Conservation (phyloP, 1,284 basidiomycete species). For the Tilletia caries region DNA sequence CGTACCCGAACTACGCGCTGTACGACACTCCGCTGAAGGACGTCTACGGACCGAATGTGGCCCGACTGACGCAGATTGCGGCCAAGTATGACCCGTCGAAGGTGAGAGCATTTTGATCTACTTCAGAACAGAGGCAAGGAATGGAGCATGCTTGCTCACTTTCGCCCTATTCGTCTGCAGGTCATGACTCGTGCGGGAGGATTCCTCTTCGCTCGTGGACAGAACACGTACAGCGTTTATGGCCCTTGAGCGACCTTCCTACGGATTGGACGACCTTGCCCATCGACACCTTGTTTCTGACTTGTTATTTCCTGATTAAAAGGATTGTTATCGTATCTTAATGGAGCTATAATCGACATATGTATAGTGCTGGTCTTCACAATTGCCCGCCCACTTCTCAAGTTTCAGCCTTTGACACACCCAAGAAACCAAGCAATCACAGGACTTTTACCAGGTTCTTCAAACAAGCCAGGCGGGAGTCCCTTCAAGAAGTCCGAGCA, state of each 20-base stretch:
- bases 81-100: slow-evolving; percentile 9
- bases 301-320: too few species aligned
- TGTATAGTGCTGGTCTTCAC: too few species aligned
- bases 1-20: slow-evolving; percentile 10
- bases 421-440: slow-evolving; percentile 17
- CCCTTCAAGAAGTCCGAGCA: slow-evolving; percentile 34
- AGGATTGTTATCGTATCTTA: too few species aligned
- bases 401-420: neutral
- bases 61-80: neutral
- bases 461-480: slow-evolving; percentile 33
- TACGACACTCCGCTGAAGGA: neutral
- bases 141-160: too few species aligned
- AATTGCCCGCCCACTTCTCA: too few species aligned
- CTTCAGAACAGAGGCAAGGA: too few species aligned
- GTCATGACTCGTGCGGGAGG: slow-evolving; percentile 5
- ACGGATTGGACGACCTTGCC: too few species aligned
- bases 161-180: too few species aligned
- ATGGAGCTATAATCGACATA: too few species aligned
- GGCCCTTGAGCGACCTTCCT: too few species aligned
- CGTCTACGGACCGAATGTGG: slow-evolving; percentile 1
- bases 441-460: slow-evolving; percentile 42
- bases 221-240: neutral
- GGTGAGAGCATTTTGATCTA: too few species aligned
- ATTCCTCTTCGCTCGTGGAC: slow-evolving; percentile 5
- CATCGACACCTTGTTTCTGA: too few species aligned